These are phyloP conservation scores for Wickerhamomyces xylosicus DNA, from an alignment of 805 yeast genomes.

Conservation along the genomic window DNA sequence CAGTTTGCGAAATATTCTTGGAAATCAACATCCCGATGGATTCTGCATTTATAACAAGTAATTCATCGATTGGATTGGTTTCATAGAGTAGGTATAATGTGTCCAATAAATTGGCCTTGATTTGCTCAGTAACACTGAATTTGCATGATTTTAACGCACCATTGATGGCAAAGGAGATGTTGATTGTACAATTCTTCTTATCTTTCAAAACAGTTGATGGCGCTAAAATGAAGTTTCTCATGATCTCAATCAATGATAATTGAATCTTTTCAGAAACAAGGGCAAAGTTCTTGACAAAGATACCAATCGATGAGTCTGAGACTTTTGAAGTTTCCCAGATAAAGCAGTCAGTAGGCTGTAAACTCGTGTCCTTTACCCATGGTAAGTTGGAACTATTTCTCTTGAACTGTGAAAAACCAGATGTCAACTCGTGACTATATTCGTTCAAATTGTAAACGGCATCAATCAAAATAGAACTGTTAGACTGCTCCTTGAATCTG, in stretches of 20 bases:
- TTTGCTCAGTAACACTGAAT: slow-evolving; percentile 22
- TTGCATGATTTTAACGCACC: slow-evolving; percentile 24
- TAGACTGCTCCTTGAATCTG: slow-evolving; percentile 24
- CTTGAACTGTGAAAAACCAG: neutral
- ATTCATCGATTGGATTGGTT: slow-evolving; percentile 12
- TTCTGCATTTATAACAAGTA: slow-evolving; percentile 42
- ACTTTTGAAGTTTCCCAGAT: slow-evolving; percentile 14
- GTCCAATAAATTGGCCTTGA: slow-evolving; percentile 38
- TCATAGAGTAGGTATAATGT: slow-evolving; percentile 28
- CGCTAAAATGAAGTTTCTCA: slow-evolving; percentile 46
- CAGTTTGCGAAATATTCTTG: slow-evolving; percentile 21
- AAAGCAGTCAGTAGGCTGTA: no score
- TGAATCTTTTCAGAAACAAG: slow-evolving; percentile 69
- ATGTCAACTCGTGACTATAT: neutral
- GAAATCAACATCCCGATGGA: slow-evolving; percentile 43
- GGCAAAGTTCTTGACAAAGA: slow-evolving; percentile 65
- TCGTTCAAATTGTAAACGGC: slow-evolving; percentile 26
- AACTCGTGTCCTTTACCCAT: no score
- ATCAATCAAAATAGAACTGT: slow-evolving; percentile 23
- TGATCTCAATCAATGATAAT: slow-evolving; percentile 74
- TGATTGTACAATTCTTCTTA: slow-evolving; percentile 43
- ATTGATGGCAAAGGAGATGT: slow-evolving; percentile 55
- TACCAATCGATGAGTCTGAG: slow-evolving; percentile 70
- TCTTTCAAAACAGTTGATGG: slow-evolving; percentile 24
- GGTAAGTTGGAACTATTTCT: no score